phyloP scores from a whole-genome alignment of 345 rosid genomes.

The Aegle marmelos region DNA sequence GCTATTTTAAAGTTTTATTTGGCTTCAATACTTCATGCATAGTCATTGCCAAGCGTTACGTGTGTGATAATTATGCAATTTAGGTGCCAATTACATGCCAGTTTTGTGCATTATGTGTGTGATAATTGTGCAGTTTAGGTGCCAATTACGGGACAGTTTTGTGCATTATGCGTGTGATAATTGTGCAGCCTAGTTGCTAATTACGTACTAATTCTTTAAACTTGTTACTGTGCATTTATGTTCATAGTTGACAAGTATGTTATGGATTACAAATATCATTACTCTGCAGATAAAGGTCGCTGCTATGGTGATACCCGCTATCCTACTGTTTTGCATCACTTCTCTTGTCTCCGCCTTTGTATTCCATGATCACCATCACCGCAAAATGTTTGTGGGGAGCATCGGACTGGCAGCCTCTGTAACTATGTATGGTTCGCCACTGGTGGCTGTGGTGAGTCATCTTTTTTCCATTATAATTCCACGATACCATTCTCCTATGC shows the following conservation, averaged over 20 bases:
- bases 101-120: too few species aligned
- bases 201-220: not conserved
- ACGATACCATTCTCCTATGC: not conserved
- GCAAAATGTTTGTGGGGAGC: slow-evolving; percentile 66
- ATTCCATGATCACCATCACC: slow-evolving; percentile 60
- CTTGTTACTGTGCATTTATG: not conserved
- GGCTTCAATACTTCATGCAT: not conserved
- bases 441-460: slow-evolving; percentile 62
- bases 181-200: not conserved
- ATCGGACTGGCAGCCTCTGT: slow-evolving; percentile 58
- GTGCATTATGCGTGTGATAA: not conserved
- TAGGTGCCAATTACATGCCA: not conserved
- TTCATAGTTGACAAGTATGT: not conserved
- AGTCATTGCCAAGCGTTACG: not conserved
- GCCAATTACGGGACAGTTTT: not conserved
- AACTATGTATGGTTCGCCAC: slow-evolving; percentile 76
- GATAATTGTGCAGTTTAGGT: not conserved
- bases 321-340: slow-evolving; percentile 32
- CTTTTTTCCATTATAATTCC: not conserved
- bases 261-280: not conserved
- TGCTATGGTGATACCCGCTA: slow-evolving; percentile 28
- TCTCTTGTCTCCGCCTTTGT: slow-evolving; percentile 40
- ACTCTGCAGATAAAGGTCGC: slow-evolving; percentile 55
- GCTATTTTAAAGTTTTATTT: slow-evolving; percentile 2
- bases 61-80: not conserved